Evolutionary conservation across 768 basidiomycete species (phyloP).

Genomic region (Mycena haematopus): DNA sequence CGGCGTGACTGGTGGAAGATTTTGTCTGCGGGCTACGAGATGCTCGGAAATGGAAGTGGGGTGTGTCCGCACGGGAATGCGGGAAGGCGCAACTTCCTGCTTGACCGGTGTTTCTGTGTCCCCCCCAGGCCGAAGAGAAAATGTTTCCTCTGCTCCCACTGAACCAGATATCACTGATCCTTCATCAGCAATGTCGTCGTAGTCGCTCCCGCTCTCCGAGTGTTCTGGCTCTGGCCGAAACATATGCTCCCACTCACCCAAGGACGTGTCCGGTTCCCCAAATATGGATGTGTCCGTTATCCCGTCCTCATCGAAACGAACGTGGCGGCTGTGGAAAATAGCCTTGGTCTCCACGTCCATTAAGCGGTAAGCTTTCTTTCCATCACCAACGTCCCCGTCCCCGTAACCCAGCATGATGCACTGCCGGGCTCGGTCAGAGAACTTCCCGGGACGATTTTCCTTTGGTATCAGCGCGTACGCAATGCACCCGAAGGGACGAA

Average conservation of each 20-base stretch:
- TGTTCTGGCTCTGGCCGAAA: neutral
- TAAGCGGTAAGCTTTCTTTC: too few species aligned
- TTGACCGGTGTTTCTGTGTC: neutral
- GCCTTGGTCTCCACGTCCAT: too few species aligned
- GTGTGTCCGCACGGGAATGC: neutral
- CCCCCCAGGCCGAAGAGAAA: slow-evolving; percentile 1
- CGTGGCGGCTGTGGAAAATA: too few species aligned
- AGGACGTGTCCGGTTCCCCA: neutral
- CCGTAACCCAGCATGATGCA: too few species aligned
- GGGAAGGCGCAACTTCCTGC: neutral
- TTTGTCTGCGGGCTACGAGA: neutral
- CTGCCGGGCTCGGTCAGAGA: too few species aligned
- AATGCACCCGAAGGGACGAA: too few species aligned
- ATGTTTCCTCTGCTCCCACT: neutral
- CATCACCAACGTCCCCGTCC: too few species aligned
- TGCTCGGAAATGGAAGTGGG: neutral
- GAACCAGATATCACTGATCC: neutral
- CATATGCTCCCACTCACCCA: neutral
- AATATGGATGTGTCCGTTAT: neutral
- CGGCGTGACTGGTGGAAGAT: neutral
- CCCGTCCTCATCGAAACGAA: neutral
- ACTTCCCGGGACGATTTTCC: too few species aligned
- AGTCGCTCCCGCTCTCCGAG: neutral
- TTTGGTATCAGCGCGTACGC: too few species aligned
- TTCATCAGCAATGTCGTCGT: neutral